Evolutionary conservation across 2,329 filamentous ascomycete species (phyloP), one percentile per base, ranked within the genome.

Genomic region (Didymosphaeria variabile): DNA sequence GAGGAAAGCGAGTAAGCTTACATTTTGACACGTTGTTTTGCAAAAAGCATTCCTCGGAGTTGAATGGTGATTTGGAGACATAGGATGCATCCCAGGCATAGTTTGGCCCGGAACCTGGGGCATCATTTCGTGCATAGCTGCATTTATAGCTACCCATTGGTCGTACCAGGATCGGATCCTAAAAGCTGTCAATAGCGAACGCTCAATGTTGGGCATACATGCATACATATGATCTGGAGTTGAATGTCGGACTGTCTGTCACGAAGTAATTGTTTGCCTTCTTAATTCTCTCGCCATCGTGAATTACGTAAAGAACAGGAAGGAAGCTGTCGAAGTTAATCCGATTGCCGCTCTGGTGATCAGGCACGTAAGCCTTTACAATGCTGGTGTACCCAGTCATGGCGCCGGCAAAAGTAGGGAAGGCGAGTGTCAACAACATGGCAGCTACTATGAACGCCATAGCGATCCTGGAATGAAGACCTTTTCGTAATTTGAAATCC

Each of bases 391-490:
- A 72, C 17, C 67, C 67, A 31, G 64, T 66, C 67, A 72, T 68
- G 2, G 70, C 65, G 17, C 69, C 65, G 2, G 59, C 56, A 5
- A 72, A 44, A 0, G 66, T 72, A 6, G 67, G 67, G 46, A 69
- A 71, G 0, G 44, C 10, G 0, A 68, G 51, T 7, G 64, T 63
- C n/a, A 67, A 70, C 0, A 51, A 10, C 63, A 71, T 67, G 1
- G 61, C 69, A 1, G 46, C 38, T 0, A 69, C 17, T 56, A 72
- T 71, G 19, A 71, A 71, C 3, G 42, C 36, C 67, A 68, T 70
- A 13, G 67, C 68, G 0, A 62, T 2, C 15, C 49, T 67, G 3
- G 67, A 71, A 10, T 59, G 55, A 3, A 72, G 19, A 1, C 59
- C 32, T n/a, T 61, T 62, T 3, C 65, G 63, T 17, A 17, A 19